Base-by-base conservation (phyloP, 768 basidiomycete species). In the Pleurotus salmoneostramineus region DNA sequence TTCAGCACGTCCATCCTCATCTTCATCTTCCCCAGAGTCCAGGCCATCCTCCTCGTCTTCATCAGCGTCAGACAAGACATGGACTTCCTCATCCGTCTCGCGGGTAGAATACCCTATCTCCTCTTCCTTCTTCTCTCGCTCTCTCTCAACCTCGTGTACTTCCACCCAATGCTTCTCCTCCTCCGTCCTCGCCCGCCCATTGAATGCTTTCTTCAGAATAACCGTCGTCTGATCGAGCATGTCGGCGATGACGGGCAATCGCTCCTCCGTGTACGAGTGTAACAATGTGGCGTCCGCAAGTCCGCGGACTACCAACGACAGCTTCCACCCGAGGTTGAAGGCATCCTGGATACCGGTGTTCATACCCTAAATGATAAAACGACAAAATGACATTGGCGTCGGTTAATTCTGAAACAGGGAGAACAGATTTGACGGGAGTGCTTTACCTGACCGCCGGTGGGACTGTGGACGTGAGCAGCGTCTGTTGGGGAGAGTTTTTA, bases 301-400 rank as follows among this genome's bases (percentile, higher is more conserved):
- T 4, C 63, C 62, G 56, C 66, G 67, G 17, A 60, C 51, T 12
- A 71, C 69, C 7, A 71, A 61, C 32, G 69, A 63, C 6, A 74
- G 54, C 62, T 73, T 71, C 72, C 72, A 72, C 7, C 65, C 69
- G 0, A 76, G 63, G 56, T 76, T 76, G 60, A 66, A 62, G 6
- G 65, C 59, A 56, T 69, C 66, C 43, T 70, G 69, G 36, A 74
- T 65, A n/a, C 69, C 64, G 6, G 70, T 67, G 48, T 72, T 72
- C 58, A 72, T 58, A 0, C 72, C 71, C 67, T 71, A 34, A 21
- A 34, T n/a, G 17, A 60, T 36, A 35, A 52, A 11, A 15, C 17
- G 48, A 31, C 4, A 46, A 27, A 27, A 27, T 27, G 21, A 27
- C 21, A 27, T 27, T 27, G 21, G 21, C 21, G 21, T 27, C 21